These are phyloP conservation scores for Zygosaccharomyces lentus DNA, from an alignment of 805 yeast genomes.

Conservation along the genomic window DNA sequence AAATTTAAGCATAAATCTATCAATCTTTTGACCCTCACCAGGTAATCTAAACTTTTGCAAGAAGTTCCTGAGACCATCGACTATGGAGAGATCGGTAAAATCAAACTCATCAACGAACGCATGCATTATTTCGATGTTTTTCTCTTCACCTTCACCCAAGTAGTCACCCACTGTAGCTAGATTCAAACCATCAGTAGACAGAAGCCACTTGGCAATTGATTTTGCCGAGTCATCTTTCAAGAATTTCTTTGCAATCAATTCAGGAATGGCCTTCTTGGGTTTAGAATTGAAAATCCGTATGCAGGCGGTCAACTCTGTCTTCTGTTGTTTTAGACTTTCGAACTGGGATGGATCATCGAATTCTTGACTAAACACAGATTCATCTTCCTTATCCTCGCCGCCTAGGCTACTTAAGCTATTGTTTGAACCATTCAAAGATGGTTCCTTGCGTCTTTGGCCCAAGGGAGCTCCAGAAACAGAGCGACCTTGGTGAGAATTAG, in stretches of 20 bases:
- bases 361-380: conserved; percentile 31
- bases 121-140: conserved; percentile 81
- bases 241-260: conserved; percentile 59
- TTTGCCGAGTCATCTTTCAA: conserved; percentile 55
- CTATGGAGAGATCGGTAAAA: conserved; percentile 62
- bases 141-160: conserved; percentile 82
- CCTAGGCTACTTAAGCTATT: conserved; percentile 10
- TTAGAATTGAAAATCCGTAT: conserved; percentile 75
- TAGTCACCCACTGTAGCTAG: conserved; percentile 85
- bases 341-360: conserved; percentile 77
- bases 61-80: conserved; percentile 79
- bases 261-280: conserved; percentile 73
- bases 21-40: conserved; percentile 97
- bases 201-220: conserved; percentile 69
- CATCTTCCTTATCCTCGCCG: conserved; percentile 21
- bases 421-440: conserved; percentile 11
- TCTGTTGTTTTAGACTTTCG: conserved; percentile 76
- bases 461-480: conserved; percentile 17
- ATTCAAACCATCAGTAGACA: conserved; percentile 73
- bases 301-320: conserved; percentile 75
- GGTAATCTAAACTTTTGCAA: conserved; percentile 90
- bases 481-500: conserved; percentile 10
- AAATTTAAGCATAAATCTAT: conserved; percentile 92
- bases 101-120: conserved; percentile 87
- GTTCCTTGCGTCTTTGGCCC: conserved; percentile 13